Evolutionary conservation across 768 basidiomycete species (phyloP), one percentile per base, ranked within the genome.

Genomic region (Trametes meyenii): DNA sequence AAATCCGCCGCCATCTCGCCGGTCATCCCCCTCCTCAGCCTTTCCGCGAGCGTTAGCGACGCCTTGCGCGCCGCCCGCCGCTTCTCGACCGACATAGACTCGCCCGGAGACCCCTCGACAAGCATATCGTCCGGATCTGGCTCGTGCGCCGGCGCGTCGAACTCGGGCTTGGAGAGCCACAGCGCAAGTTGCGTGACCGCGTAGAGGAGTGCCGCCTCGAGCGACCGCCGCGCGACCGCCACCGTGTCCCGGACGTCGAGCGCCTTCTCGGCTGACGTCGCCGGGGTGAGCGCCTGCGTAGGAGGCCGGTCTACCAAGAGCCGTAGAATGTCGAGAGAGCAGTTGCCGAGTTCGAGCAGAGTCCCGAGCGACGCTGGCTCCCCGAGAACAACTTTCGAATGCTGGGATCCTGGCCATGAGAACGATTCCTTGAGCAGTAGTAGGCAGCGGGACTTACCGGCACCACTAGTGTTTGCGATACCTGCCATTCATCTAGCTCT

Each of bases 331-430:
- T 94, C 93, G 38, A 91, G 77, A 0, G 88, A 86, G 61, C 85
- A 86, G 58, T 89, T 91, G 1, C 86, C 90, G 4, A 95, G 76
- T 74, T 96, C 94, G n/a, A 94, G 81, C 7, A 96, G 74, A 0
- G 94, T 95, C 17, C 94, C 94, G 55, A 94, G 75, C 0, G 94
- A 94, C 0, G 93, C 85, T 7, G 90, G 87, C 66, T 95, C 94
- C 14, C 87, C 85, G 0, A 89, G 79, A 2, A 93, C 88, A 5
- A 94, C 87, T 67, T 93, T 95, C 4, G 91, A 89, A 70, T 92
- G 90, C 94, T 96, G 29, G 8, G 3, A 60, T 19, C 35, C 60
- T 61, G 26, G 55, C 23, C 33, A 53, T 68, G 14, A 69, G 60
- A 45, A 38, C 44, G 29, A 12, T 13, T 24, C 17, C 35, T 2